Evolutionary conservation across 768 basidiomycete species (phyloP).

Genomic region (Podaxis pistillaris): DNA sequence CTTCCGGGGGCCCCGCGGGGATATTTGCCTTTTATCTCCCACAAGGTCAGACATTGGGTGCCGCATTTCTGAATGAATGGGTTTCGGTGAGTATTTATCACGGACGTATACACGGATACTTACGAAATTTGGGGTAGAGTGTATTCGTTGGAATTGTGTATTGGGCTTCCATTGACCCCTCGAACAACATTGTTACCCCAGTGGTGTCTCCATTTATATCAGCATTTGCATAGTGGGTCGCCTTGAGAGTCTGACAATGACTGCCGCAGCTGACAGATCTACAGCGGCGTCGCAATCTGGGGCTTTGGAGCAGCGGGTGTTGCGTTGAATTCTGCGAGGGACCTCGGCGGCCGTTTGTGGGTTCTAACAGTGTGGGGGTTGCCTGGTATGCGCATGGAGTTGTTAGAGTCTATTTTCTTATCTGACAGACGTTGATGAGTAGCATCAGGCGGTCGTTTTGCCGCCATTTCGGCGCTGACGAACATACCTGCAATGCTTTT

Average conservation of each 20-base stretch:
- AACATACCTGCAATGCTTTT: constrained; percentile 7
- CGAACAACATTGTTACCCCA: constrained; percentile 5
- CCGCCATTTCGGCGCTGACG: constrained; percentile 2
- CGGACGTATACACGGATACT: background rate
- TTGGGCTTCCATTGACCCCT: constrained; percentile 13
- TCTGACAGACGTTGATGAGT: background rate
- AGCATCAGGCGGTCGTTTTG: background rate
- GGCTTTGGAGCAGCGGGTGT: background rate
- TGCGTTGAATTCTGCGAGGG: constrained; percentile 6
- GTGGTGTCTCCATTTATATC: constrained; percentile 1
- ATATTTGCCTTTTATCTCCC: constrained; percentile 20
- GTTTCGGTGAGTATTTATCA: constrained; percentile 7
- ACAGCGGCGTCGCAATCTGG: constrained; percentile 6
- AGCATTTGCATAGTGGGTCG: background rate
- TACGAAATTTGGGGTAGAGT: background rate
- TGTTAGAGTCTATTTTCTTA: background rate
- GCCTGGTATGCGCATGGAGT: background rate
- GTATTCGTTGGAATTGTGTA: constrained; percentile 12
- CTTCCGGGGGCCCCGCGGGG: constrained; percentile 18
- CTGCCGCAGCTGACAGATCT: background rate
- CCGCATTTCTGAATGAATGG: constrained; percentile 18
- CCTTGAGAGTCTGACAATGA: background rate
- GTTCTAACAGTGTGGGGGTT: background rate
- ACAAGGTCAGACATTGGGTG: constrained; percentile 15
- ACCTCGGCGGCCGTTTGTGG: constrained; percentile 1